phyloP scores from a whole-genome alignment of 164 flowering plant genomes.

The Vitis cinerea region DNA sequence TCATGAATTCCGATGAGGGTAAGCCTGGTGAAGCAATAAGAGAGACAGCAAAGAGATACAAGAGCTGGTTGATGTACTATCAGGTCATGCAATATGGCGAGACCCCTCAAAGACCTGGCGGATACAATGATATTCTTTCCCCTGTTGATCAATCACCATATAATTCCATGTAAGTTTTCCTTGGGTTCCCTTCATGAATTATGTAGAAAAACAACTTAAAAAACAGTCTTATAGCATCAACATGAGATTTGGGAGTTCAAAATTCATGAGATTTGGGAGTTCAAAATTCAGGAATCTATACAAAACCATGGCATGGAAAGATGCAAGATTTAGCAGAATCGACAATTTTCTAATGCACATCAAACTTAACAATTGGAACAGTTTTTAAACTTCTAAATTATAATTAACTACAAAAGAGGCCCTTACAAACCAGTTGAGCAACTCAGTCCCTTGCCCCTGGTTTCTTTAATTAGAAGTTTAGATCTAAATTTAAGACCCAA shows the following conservation, averaged over 20 bases:
- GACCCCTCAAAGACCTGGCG: slow-evolving; percentile 22
- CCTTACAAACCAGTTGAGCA: too few species aligned
- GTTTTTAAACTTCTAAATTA: too few species aligned
- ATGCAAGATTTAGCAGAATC: slow-evolving; percentile 1
- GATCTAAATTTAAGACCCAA: too few species aligned
- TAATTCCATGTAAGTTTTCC: slow-evolving; percentile 26
- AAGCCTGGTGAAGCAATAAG: slow-evolving; percentile 33
- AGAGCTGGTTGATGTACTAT: slow-evolving; percentile 63
- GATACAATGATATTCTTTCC: slow-evolving; percentile 12
- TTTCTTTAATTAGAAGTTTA: too few species aligned
- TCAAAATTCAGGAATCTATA: too few species aligned
- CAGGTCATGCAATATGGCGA: slow-evolving; percentile 61
- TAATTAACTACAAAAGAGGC: too few species aligned
- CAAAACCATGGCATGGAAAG: too few species aligned
- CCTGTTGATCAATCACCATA: slow-evolving; percentile 15
- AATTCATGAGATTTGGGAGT: too few species aligned
- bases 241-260: too few species aligned
- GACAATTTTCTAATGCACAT: not conserved
- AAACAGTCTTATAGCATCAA: not conserved
- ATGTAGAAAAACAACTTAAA: not conserved
- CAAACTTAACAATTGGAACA: not conserved
- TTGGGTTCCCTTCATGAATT: not conserved
- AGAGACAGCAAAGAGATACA: slow-evolving; percentile 56
- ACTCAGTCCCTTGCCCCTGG: too few species aligned
- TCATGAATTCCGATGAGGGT: slow-evolving; percentile 17